A percentile compares a stretch with the other conserved stretches of the same genome.
These are phyloP conservation scores for Carpinus fangiana DNA, from an alignment of 306 rosid species.

Conservation along the genomic window DNA sequence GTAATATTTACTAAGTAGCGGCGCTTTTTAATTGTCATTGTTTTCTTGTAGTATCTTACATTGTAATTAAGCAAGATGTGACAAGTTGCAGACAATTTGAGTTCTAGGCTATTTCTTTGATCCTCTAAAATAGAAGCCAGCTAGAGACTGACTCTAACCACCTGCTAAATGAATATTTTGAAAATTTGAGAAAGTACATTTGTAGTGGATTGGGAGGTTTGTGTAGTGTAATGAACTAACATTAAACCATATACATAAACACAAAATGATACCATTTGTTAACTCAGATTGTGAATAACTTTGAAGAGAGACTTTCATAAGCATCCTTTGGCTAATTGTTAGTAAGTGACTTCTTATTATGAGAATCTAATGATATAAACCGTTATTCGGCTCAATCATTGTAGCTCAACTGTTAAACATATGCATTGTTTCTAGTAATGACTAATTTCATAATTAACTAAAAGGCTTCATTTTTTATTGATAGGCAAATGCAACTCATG, in stretches of 20 bases:
- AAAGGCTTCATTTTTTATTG: not conserved
- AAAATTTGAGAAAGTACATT: not conserved
- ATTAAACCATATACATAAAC: not conserved
- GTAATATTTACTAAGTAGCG: not conserved
- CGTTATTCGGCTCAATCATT: not conserved
- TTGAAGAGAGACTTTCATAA: not conserved
- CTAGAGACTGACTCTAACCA: not conserved
- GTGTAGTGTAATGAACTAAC: not conserved
- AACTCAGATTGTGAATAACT: not conserved
- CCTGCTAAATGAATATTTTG: not conserved
- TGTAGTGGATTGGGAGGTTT: not conserved
- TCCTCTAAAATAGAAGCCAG: not conserved
- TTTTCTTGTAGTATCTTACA: not conserved
- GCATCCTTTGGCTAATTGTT: not conserved
- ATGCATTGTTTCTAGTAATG: not conserved
- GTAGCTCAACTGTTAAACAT: not conserved
- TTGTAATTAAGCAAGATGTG: constrained; percentile 10
- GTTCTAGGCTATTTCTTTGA: not conserved
- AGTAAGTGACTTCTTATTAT: not conserved
- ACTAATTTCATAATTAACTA: not conserved
- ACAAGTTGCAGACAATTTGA: not conserved
- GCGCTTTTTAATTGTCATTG: not conserved
- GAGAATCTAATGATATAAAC: not conserved
- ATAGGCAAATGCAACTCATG: not conserved
- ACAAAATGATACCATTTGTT: not conserved